Evolutionary conservation across 345 rosid species (phyloP).

Genomic region (Limnanthes douglasii): DNA sequence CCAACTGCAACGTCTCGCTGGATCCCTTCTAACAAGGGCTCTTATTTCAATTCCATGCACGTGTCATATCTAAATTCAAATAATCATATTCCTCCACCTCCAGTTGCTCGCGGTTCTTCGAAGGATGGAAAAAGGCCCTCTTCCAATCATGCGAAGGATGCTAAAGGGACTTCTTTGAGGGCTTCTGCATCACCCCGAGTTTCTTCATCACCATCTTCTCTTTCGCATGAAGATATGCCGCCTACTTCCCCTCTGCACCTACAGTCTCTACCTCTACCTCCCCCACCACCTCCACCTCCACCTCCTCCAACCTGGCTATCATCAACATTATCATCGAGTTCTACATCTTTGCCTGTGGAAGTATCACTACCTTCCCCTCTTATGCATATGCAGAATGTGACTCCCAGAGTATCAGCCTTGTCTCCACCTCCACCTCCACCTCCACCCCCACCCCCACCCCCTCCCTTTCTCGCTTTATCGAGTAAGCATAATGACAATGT

Average conservation of each 20-base stretch:
- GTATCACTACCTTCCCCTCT: no score
- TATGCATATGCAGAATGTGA: constrained; percentile 13
- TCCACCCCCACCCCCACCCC: constrained; percentile 15
- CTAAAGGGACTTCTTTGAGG: constrained; percentile 16
- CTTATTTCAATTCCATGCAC: constrained; percentile 63
- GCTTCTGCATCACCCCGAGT: constrained; percentile 17
- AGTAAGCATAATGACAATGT: constrained; percentile 12
- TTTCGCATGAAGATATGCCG: constrained; percentile 13
- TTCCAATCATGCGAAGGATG: constrained; percentile 24
- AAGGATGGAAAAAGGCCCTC: constrained; percentile 35
- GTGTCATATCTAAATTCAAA: constrained; percentile 69
- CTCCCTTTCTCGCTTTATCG: constrained; percentile 15
- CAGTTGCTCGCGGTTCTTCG: constrained; percentile 31
- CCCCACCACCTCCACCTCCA: constrained; percentile 8
- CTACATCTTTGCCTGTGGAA: no score
- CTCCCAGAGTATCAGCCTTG: constrained; percentile 11
- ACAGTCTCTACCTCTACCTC: constrained; percentile 9
- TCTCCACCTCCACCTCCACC: constrained; percentile 12
- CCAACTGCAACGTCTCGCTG: constrained; percentile 63
- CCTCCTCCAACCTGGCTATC: constrained; percentile 16
- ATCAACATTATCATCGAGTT: no score
- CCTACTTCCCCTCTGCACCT: constrained; percentile 13
- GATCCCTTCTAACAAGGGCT: constrained; percentile 84
- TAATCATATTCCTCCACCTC: constrained; percentile 70
- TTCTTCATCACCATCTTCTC: constrained; percentile 15